Percentiles rank a stretch among this genome's conserved stretches.
Evolutionary conservation across 179 eudicot species (phyloP).

Genomic region (Beta corolliflora): DNA sequence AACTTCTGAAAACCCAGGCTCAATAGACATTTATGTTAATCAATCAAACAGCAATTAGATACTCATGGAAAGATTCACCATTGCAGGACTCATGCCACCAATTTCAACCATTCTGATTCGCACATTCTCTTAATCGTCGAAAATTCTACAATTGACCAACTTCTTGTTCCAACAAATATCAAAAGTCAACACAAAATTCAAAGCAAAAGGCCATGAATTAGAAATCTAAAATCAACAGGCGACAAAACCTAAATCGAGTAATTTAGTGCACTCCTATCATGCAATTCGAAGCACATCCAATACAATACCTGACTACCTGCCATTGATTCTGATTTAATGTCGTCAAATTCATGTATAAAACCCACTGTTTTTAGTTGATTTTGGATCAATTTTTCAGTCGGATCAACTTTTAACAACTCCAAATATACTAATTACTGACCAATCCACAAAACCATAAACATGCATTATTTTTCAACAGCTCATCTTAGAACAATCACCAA

Average conservation of each 20-base stretch:
- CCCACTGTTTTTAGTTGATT: background rate
- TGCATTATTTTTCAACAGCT: background rate
- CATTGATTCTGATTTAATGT: background rate
- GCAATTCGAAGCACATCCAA: background rate
- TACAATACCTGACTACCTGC: too few species aligned
- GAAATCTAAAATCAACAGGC: too few species aligned
- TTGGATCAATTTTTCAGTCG: background rate
- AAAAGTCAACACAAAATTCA: background rate
- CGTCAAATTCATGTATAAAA: background rate
- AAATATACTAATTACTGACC: background rate
- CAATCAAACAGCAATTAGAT: background rate
- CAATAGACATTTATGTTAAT: background rate
- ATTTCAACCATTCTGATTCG: background rate
- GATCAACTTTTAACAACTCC: background rate
- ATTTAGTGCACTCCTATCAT: background rate
- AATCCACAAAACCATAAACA: background rate
- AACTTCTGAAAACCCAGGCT: background rate
- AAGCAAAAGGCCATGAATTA: background rate
- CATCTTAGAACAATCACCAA: background rate
- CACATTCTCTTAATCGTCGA: background rate
- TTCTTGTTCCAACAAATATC: too few species aligned
- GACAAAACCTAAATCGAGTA: background rate
- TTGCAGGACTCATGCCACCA: background rate
- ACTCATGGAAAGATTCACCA: background rate
- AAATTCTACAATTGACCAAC: background rate